Evolutionary conservation across 106 monocot species (phyloP).

Genomic region (Posidonia australis): DNA sequence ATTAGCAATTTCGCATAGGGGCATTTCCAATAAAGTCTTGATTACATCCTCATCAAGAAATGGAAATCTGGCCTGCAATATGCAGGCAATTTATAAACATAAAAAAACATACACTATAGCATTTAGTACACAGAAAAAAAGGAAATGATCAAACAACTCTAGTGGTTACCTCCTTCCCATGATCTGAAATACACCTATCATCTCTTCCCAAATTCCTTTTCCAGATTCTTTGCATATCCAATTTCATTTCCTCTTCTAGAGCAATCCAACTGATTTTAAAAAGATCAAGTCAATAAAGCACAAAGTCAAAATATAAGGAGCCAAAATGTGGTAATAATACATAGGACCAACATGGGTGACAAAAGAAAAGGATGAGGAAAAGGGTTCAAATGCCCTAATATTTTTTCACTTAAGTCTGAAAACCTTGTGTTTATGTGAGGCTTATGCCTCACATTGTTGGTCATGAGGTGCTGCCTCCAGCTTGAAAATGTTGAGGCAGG

Average conservation of each 20-base stretch:
- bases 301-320: neutral
- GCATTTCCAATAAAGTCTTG: slow-evolving; percentile 67
- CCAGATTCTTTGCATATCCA: slow-evolving; percentile 99
- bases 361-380: too few relatives aligned
- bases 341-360: too few relatives aligned
- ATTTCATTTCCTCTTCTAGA: slow-evolving; percentile 77
- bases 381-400: too few relatives aligned
- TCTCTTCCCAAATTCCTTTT: slow-evolving; percentile 96
- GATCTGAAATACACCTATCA: slow-evolving; percentile 89
- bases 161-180: slow-evolving; percentile 75
- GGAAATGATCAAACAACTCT: neutral
- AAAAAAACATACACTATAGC: neutral
- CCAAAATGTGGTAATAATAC: neutral
- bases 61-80: slow-evolving; percentile 80
- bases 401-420: too few relatives aligned
- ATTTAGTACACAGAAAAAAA: neutral
- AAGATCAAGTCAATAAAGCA: neutral
- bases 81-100: neutral
- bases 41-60: slow-evolving; percentile 98
- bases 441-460: too few relatives aligned
- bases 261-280: slow-evolving; percentile 48
- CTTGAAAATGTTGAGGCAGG: too few relatives aligned
- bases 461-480: too few relatives aligned
- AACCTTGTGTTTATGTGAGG: too few relatives aligned
- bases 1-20: slow-evolving; percentile 65